A percentile compares a stretch with the other conserved stretches of the same genome.
Evolutionary conservation across 1,284 basidiomycete species (phyloP).

Genomic region (Trichosporon sp.): DNA sequence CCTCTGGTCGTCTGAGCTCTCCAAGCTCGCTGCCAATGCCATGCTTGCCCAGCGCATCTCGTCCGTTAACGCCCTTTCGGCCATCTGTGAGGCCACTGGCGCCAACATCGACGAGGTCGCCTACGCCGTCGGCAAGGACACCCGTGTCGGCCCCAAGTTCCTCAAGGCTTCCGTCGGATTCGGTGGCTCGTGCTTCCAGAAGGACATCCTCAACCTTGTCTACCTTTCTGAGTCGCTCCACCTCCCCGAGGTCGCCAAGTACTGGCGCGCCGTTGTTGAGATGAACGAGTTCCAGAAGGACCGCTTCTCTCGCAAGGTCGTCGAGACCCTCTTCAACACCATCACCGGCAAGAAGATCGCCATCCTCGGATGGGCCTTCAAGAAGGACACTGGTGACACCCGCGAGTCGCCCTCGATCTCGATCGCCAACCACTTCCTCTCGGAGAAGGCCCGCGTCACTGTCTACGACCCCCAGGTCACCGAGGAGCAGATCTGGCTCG

Average conservation of each 20-base stretch:
- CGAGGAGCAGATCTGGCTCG: slow-evolving; percentile 55
- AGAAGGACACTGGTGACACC: slow-evolving; percentile 94
- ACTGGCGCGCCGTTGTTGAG: slow-evolving; percentile 92
- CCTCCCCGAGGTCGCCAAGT: slow-evolving; percentile 93
- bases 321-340: slow-evolving; percentile 95
- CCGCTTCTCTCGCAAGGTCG: slow-evolving; percentile 81
- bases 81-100: slow-evolving; percentile 99
- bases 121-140: slow-evolving; percentile 87
- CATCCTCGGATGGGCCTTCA: slow-evolving; percentile 86
- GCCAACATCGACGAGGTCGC: slow-evolving; percentile 98
- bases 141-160: slow-evolving; percentile 92
- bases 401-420: slow-evolving; percentile 97
- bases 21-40: slow-evolving; percentile 97
- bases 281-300: slow-evolving; percentile 96
- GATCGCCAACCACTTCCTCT: slow-evolving; percentile 86
- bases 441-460: slow-evolving; percentile 78
- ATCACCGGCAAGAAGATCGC: slow-evolving; percentile 77
- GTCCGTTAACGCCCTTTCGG: slow-evolving; percentile 94
- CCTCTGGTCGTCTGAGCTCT: slow-evolving; percentile 96
- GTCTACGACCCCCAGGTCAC: slow-evolving; percentile 87
- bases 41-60: slow-evolving; percentile 98
- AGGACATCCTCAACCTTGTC: slow-evolving; percentile 97
- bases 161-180: slow-evolving; percentile 77
- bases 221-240: slow-evolving; percentile 92
- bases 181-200: slow-evolving; percentile 98